phyloP scores from a whole-genome alignment of 2,329 filamentous ascomycete species.

The Fusarium sarcochroum region DNA sequence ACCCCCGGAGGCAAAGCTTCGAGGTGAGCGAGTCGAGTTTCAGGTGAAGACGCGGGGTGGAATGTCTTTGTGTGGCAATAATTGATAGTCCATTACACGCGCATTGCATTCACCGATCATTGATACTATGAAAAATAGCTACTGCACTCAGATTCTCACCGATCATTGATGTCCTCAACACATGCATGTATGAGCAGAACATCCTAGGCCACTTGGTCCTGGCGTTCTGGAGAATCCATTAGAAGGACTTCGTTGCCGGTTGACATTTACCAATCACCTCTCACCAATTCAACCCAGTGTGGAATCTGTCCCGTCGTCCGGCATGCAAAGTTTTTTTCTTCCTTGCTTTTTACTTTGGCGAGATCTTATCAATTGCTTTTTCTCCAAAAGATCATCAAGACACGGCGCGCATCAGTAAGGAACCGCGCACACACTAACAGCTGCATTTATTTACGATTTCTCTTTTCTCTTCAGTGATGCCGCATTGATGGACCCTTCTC shows the following conservation, averaged over 20 bases:
- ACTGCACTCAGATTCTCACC: slow-evolving; percentile 19
- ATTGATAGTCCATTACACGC: slow-evolving; percentile 38
- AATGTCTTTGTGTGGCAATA: slow-evolving; percentile 24
- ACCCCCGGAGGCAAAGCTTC: slow-evolving; percentile 28
- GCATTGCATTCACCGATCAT: slow-evolving; percentile 35
- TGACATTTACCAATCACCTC: slow-evolving; percentile 33
- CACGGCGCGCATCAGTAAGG: not conserved
- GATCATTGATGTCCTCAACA: slow-evolving; percentile 17
- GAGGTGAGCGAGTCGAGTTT: slow-evolving; percentile 5
- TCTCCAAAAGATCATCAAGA: slow-evolving; percentile 10
- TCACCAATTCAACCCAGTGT: slow-evolving; percentile 29
- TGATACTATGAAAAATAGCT: slow-evolving; percentile 27
- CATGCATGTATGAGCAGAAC: slow-evolving; percentile 33
- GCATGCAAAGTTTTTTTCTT: slow-evolving; percentile 25
- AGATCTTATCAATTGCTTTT: slow-evolving; percentile 26
- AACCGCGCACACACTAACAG: slow-evolving; percentile 5
- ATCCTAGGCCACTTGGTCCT: slow-evolving; percentile 25
- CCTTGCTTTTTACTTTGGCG: slow-evolving; percentile 33
- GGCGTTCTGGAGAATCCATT: slow-evolving; percentile 36
- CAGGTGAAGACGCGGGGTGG: slow-evolving; percentile 24
- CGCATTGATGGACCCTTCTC: slow-evolving; percentile 23
- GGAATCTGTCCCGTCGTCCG: slow-evolving; percentile 28
- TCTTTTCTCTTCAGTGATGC: slow-evolving; percentile 20
- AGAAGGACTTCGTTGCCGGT: slow-evolving; percentile 32
- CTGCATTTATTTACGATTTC: not conserved